Base-by-base conservation (phyloP, 768 basidiomycete species). In the Pleurotus eryngii region DNA sequence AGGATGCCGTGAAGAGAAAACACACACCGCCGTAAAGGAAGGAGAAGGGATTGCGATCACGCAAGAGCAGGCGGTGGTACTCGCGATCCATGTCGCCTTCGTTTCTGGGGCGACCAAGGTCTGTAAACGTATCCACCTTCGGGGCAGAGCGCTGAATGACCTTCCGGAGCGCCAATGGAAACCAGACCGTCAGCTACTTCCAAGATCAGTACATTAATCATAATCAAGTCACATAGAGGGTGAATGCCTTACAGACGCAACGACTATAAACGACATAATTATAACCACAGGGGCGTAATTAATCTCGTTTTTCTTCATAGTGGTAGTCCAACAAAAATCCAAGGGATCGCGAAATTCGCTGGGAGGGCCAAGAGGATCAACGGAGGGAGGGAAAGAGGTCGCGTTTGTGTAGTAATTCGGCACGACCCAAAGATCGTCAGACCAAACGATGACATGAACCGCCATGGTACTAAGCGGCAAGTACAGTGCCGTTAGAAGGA, bases 291-390 rank as follows among this genome's bases (percentile, higher is more conserved):
- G 85, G 0, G 89, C 88, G 61, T 78, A 86, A 65, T 91, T 92
- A 58, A 89, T 71, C 65, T 85, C 76, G 59, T 87, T 83, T 39
- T 77, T 75, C 55, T 80, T 78, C 86, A 90, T 87, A 0, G 88
- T 90, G 0, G 90, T 91, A 3, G 86, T 89, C 74, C 82, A 92
- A 68, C 88, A 91, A 61, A 89, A 89, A 67, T 90, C 86, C 49
- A 86, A 63, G 3, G 87, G 79, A 59, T 82, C 80, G 42, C 82
- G 81, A 66, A 73, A 88, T 62, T 82, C 76, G 54, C 73, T 74
- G 0, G 80, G 18, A 9, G 85, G 81, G 0, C 87, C 87, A 14
- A 89, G 68, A 2, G 82, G 79, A 1, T 76, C 65, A 0, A 84
- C 61, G 1, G 65, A 59, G 1, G 86, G 83, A 2, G 82, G 79